These are phyloP conservation scores for Pichia cactophila DNA, from an alignment of 1,139 yeast genomes.

Conservation along the genomic window DNA sequence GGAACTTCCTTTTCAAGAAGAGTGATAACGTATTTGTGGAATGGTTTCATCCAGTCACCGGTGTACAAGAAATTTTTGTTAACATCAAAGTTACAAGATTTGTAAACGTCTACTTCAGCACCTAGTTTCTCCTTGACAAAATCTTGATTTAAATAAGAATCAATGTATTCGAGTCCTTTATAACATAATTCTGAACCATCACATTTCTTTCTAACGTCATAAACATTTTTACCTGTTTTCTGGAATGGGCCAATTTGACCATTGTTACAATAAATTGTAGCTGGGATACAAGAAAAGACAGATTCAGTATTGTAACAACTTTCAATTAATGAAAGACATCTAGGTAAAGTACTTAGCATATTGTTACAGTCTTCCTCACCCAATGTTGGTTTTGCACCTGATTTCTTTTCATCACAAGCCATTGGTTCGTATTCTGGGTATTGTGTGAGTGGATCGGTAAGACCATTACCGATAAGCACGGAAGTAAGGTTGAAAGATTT, in stretches of 20 bases:
- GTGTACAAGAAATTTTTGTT: slow-evolving; percentile 78
- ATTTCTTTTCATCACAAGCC: slow-evolving; percentile 72
- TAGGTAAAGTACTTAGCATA: slow-evolving; percentile 67
- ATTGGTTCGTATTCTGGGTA: slow-evolving; percentile 86
- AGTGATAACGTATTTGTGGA: slow-evolving; percentile 49
- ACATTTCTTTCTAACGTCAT: slow-evolving; percentile 85
- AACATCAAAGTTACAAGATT: slow-evolving; percentile 79
- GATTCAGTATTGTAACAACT: slow-evolving; percentile 74
- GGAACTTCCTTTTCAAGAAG: slow-evolving; percentile 53
- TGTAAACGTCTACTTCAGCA: slow-evolving; percentile 79
- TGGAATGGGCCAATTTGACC: slow-evolving; percentile 80
- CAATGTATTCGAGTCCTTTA: slow-evolving; percentile 58
- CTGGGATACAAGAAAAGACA: slow-evolving; percentile 90
- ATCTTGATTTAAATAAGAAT: slow-evolving; percentile 59
- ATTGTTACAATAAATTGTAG: slow-evolving; percentile 83
- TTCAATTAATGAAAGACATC: slow-evolving; percentile 74
- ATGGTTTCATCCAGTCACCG: slow-evolving; percentile 92
- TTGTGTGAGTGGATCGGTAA: slow-evolving; percentile 88
- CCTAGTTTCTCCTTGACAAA: slow-evolving; percentile 77
- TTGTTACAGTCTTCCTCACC: slow-evolving; percentile 70
- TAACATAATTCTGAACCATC: slow-evolving; percentile 77
- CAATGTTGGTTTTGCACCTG: slow-evolving; percentile 76
- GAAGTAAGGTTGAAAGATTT: slow-evolving; percentile 81
- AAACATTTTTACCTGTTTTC: slow-evolving; percentile 85
- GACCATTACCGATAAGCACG: slow-evolving; percentile 90